phyloP scores from a whole-genome alignment of 306 rosid species.

The Prunus davidiana region DNA sequence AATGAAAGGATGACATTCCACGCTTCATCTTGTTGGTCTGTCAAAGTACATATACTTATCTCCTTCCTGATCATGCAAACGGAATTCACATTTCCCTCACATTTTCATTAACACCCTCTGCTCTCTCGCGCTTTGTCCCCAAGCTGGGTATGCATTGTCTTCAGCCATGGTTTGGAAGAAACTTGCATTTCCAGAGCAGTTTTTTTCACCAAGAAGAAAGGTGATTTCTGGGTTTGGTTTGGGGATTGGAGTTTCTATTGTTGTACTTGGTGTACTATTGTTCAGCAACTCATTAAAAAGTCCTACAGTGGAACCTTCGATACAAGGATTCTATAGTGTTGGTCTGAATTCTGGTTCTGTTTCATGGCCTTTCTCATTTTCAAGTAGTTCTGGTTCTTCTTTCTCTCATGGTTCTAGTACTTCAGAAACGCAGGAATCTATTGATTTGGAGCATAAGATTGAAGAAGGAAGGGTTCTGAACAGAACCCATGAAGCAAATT shows the following conservation, averaged over 20 bases:
- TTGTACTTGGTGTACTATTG: slow-evolving; percentile 39
- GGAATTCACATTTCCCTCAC: background rate
- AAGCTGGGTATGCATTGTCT: slow-evolving; percentile 9
- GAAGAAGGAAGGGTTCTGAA: background rate
- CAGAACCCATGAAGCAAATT: slow-evolving; percentile 20
- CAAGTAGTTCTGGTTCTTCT: slow-evolving; percentile 13
- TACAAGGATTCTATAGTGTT: slow-evolving; percentile 32
- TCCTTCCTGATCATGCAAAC: background rate
- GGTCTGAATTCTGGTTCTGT: slow-evolving; percentile 29
- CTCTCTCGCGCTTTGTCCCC: background rate
- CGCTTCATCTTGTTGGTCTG: background rate
- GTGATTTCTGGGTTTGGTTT: slow-evolving; percentile 67
- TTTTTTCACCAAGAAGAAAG: slow-evolving; percentile 48
- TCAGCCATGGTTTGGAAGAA: slow-evolving; percentile 56
- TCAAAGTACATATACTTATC: background rate
- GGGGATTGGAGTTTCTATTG: slow-evolving; percentile 53
- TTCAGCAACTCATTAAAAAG: slow-evolving; percentile 33
- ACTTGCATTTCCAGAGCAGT: slow-evolving; percentile 43
- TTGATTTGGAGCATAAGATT: no score
- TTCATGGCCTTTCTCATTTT: slow-evolving; percentile 38
- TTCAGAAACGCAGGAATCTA: no score
- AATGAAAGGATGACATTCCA: background rate
- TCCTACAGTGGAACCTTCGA: slow-evolving; percentile 34
- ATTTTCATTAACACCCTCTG: background rate
- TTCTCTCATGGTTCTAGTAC: background rate